phyloP scores from a whole-genome alignment of 139 green algal species.

The Chlamydomonas sp. region DNA sequence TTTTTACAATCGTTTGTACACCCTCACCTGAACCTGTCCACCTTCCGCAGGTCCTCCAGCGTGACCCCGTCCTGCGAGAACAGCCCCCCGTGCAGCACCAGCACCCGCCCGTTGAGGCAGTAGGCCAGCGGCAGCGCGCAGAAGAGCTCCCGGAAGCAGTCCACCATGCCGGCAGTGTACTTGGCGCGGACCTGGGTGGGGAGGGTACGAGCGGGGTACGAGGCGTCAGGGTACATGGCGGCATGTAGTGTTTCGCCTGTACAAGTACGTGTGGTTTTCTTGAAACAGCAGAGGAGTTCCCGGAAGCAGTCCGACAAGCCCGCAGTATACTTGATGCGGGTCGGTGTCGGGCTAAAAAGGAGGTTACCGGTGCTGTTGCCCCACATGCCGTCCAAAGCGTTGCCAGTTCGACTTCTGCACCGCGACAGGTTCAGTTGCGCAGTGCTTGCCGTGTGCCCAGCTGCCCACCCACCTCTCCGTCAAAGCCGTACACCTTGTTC shows the following conservation, averaged over 20 bases:
- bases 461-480: constrained; percentile 84
- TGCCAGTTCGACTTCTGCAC: too few species aligned
- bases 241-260: too few species aligned
- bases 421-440: too few species aligned
- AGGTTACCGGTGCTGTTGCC: too few species aligned
- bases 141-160: constrained; percentile 95
- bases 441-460: neutral
- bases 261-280: neutral
- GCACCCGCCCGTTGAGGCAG: constrained; percentile 82
- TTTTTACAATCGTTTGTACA: neutral
- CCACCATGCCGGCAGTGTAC: constrained; percentile 80
- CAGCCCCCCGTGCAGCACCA: constrained; percentile 95
- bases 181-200: constrained; percentile 83
- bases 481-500: constrained; percentile 98
- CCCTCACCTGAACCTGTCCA: constrained; percentile 80
- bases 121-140: constrained; percentile 91
- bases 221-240: neutral
- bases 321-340: too few species aligned
- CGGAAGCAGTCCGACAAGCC: too few species aligned
- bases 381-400: too few species aligned
- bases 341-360: too few species aligned
- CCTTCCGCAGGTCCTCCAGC: constrained; percentile 87
- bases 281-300: too few species aligned
- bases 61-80: constrained; percentile 89
- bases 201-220: neutral